These are phyloP conservation scores for Dictyostelium firmibasis DNA, from an alignment of 78 protist genomes.

Conservation along the genomic window DNA sequence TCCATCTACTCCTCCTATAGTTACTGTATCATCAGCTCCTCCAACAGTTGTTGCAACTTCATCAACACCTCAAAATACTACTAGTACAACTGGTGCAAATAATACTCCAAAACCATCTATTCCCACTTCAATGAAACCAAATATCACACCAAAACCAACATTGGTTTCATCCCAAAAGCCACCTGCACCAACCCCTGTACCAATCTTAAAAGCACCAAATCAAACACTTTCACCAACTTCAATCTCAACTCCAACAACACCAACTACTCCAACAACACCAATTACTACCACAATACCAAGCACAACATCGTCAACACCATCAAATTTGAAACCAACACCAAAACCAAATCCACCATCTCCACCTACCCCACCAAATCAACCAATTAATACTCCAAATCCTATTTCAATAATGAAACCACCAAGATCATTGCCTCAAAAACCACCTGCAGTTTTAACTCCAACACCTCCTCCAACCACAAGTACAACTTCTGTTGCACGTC, in stretches of 20 bases:
- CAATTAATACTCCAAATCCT: not conserved
- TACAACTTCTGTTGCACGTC: not conserved
- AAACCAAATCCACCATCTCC: not conserved
- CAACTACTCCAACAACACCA: not conserved
- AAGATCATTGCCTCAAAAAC: conserved; percentile 1
- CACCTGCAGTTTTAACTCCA: not conserved
- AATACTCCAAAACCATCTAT: not conserved
- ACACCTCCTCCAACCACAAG: not conserved
- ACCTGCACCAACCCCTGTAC: not conserved
- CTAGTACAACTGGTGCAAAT: not conserved
- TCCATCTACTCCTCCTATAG: not conserved
- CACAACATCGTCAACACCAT: not conserved
- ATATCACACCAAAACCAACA: not conserved
- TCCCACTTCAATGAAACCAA: not conserved
- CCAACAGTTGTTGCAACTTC: not conserved
- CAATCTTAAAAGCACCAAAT: not conserved
- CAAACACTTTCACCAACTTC: not conserved
- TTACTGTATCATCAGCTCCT: not conserved
- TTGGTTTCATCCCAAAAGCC: not conserved
- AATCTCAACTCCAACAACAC: not conserved
- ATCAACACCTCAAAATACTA: not conserved
- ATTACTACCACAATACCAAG: not conserved
- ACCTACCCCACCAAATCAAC: not conserved
- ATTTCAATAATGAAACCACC: not conserved
- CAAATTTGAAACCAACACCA: not conserved